A percentile compares a stretch with the other conserved stretches of the same genome.
Conservation (phyloP, 768 basidiomycete species). For the Pisolithus orientalis region DNA sequence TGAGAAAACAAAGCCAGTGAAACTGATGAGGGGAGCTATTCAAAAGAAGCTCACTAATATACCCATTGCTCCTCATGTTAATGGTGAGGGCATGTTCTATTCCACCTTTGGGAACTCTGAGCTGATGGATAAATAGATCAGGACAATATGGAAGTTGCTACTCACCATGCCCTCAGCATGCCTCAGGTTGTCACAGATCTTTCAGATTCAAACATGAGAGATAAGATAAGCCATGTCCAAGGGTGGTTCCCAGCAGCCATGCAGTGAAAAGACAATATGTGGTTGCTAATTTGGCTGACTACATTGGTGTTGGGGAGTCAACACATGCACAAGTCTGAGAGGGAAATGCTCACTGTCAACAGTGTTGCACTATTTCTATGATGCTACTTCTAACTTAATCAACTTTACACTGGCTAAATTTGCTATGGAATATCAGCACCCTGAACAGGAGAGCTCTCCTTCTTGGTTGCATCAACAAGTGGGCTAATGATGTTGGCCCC, state of each 20-base stretch:
- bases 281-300: no score
- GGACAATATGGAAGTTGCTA: not conserved
- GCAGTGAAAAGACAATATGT: no score
- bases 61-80: not conserved
- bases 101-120: not conserved
- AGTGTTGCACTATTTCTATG: not conserved
- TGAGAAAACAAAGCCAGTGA: not conserved
- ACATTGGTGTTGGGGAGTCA: no score
- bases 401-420: not conserved
- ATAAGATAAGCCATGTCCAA: no score
- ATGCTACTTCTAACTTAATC: not conserved
- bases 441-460: not conserved
- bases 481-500: not conserved
- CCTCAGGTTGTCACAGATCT: no score
- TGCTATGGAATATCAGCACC: not conserved
- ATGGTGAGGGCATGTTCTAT: not conserved
- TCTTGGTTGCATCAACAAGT: not conserved
- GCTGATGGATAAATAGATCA: not conserved
- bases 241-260: no score
- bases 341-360: no score
- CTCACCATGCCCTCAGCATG: no score
- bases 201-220: no score
- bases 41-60: not conserved
- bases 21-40: not conserved
- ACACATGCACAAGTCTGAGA: not conserved